phyloP scores from a whole-genome alignment of 495 filamentous ascomycete species.

The Aspergillus bertholletiae region DNA sequence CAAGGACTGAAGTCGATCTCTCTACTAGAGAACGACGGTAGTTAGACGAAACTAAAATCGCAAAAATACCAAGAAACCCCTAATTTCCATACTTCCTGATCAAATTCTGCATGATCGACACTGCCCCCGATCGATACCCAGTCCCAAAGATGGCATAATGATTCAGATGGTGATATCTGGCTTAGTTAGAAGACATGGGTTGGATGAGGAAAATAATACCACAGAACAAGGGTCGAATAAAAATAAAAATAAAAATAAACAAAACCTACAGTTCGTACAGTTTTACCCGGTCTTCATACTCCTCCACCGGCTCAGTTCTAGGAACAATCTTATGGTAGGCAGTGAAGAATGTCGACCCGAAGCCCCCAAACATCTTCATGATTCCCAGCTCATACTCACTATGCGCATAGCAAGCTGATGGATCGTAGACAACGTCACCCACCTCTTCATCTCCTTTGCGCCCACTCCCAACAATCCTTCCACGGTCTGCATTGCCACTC shows the following conservation, averaged over 20 bases:
- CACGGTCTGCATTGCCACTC: conserved; percentile 78
- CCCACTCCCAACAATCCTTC: conserved; percentile 51
- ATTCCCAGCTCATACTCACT: conserved; percentile 88
- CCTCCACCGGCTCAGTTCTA: conserved; percentile 76
- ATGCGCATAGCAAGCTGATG: conserved; percentile 76
- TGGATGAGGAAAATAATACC: neutral
- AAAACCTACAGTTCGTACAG: conserved; percentile 77
- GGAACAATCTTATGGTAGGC: conserved; percentile 73
- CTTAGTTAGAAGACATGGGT: neutral
- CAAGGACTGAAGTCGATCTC: neutral
- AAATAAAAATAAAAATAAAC: too few relatives aligned
- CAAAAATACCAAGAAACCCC: neutral
- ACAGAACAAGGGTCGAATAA: too few relatives aligned
- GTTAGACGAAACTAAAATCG: too few relatives aligned
- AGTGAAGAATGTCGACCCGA: conserved; percentile 64
- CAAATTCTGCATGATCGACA: conserved; percentile 71
- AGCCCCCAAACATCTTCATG: conserved; percentile 96
- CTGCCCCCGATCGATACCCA: conserved; percentile 67
- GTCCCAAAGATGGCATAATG: conserved; percentile 82
- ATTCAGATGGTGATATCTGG: conserved; percentile 85
- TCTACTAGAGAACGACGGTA: neutral
- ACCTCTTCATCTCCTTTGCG: conserved; percentile 35
- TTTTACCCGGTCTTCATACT: conserved; percentile 76
- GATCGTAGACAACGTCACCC: conserved; percentile 84
- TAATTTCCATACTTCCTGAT: conserved; percentile 58